Conservation (phyloP, 495 filamentous ascomycete species). For the Aspergillus funiculosus region DNA sequence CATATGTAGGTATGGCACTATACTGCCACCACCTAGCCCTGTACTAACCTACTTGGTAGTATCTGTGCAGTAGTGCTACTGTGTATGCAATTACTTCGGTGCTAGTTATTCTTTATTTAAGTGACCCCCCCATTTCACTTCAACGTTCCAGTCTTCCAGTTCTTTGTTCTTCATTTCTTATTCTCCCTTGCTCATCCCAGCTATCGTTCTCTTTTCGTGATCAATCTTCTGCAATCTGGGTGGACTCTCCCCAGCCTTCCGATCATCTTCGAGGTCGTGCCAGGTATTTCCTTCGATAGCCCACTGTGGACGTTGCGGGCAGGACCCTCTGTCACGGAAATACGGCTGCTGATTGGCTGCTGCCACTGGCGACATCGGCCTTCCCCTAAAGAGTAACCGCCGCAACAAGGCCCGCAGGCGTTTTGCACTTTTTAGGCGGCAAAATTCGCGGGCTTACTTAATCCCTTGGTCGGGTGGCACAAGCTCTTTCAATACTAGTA, state of each 20-base stretch:
- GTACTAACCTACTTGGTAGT: no score
- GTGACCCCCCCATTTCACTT: constrained; percentile 7
- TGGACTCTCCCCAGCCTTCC: not conserved
- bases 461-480: constrained; percentile 12
- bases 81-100: no score
- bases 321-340: not conserved
- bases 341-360: constrained; percentile 8
- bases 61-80: no score
- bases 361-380: not conserved
- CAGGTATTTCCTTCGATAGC: constrained; percentile 3
- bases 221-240: not conserved
- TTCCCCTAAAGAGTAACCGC: constrained; percentile 4
- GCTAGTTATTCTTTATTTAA: no score
- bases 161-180: constrained; percentile 5
- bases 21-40: no score
- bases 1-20: no score
- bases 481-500: constrained; percentile 8
- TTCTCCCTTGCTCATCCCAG: constrained; percentile 2
- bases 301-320: constrained; percentile 1
- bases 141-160: not conserved
- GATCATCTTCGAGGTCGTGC: not conserved
- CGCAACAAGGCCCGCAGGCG: no score
- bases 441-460: constrained; percentile 15
- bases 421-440: constrained; percentile 8
- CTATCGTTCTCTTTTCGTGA: not conserved